These are phyloP conservation scores for Phytophthora citrophthora DNA, from an alignment of 352 stramenopile species.

Conservation along the genomic window DNA sequence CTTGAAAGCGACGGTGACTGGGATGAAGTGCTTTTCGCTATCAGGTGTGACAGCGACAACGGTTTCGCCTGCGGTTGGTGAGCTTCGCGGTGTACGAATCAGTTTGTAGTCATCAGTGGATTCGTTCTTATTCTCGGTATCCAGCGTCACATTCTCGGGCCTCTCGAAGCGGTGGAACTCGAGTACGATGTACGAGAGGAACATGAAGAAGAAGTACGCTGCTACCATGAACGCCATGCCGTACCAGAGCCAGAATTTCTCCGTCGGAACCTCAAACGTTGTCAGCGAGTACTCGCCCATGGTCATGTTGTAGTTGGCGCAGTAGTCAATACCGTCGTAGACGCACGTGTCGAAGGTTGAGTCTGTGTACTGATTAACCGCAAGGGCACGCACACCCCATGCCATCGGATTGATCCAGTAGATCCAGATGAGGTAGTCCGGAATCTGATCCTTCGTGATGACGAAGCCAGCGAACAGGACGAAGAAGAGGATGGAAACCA, in stretches of 20 bases:
- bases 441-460: constrained; percentile 35
- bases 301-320: constrained; percentile 13
- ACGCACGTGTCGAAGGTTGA: constrained; percentile 24
- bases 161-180: constrained; percentile 25
- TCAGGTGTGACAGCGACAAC: constrained; percentile 9
- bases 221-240: constrained; percentile 19
- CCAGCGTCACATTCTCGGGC: constrained; percentile 28
- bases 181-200: constrained; percentile 25
- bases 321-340: constrained; percentile 24
- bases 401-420: constrained; percentile 36
- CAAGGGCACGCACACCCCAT: constrained; percentile 21
- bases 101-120: constrained; percentile 7
- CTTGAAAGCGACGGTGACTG: constrained; percentile 23
- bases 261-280: constrained; percentile 22
- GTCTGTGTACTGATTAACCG: constrained; percentile 33
- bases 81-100: constrained; percentile 10
- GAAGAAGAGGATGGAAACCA: constrained; percentile 32
- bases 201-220: constrained; percentile 29
- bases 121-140: not conserved
- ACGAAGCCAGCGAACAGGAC: constrained; percentile 25
- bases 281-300: constrained; percentile 26
- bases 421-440: constrained; percentile 35
- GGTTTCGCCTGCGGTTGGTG: not conserved
- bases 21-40: constrained; percentile 13
- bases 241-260: constrained; percentile 33